Percentiles rank a stretch among this genome's conserved stretches.
phyloP scores from a whole-genome alignment of 192 early-diverging fungal genomes.

The Umbelopsis ramanniana region DNA sequence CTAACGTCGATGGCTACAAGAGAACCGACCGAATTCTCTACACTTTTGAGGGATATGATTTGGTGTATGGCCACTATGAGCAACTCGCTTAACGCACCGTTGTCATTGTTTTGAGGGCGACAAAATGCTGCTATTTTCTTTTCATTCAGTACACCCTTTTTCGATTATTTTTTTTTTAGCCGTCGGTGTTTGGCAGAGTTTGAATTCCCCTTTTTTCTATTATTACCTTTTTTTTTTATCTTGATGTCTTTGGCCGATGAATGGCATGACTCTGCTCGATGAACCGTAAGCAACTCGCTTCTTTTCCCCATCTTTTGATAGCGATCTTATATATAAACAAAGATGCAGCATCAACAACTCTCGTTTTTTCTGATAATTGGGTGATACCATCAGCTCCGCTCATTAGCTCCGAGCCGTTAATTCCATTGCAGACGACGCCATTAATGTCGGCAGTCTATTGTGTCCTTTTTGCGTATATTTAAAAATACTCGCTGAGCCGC shows the following conservation, averaged over 20 bases:
- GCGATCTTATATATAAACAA: slow-evolving; percentile 25
- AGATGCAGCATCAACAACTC: slow-evolving; percentile 1
- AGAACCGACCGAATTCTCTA: slow-evolving; percentile 74
- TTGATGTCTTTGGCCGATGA: background rate
- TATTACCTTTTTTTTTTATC: slow-evolving; percentile 21
- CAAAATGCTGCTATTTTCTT: background rate
- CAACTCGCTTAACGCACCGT: slow-evolving; percentile 13
- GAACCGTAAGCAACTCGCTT: slow-evolving; percentile 22
- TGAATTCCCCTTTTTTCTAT: slow-evolving; percentile 29
- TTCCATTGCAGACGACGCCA: too few relatives aligned
- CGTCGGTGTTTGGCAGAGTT: slow-evolving; percentile 16
- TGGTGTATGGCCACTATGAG: slow-evolving; percentile 78
- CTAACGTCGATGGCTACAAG: slow-evolving; percentile 63
- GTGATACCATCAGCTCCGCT: too few relatives aligned
- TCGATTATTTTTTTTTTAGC: slow-evolving; percentile 22
- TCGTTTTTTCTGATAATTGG: too few relatives aligned
- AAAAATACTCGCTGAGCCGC: too few relatives aligned
- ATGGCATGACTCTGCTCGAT: slow-evolving; percentile 6
- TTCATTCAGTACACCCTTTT: slow-evolving; percentile 27
- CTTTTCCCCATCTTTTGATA: slow-evolving; percentile 23
- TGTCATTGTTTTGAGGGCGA: background rate
- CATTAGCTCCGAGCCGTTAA: too few relatives aligned
- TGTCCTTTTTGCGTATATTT: too few relatives aligned
- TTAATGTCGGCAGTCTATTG: too few relatives aligned
- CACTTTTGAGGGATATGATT: slow-evolving; percentile 81